Evolutionary conservation across 129 eudicot genomes (phyloP), one percentile per base, ranked within the genome.

Genomic region (Rutidosis leptorrhynchoides): DNA sequence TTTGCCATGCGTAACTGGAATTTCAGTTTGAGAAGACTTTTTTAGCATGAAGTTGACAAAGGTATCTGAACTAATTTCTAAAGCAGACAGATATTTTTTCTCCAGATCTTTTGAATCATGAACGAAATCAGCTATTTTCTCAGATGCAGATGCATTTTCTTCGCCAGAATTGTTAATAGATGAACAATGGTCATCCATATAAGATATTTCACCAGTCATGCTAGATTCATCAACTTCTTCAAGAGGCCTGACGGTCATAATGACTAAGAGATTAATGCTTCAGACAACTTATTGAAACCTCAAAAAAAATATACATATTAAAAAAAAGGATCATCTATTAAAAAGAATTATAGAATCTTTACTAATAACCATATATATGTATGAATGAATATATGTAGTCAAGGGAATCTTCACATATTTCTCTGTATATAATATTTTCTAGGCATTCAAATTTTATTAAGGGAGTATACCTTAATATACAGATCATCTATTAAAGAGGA

Each of bases 21-120:
- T 48, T 46, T 80, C 74, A 77, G 49, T 22, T 74, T 65, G 77
- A 22, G 83, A 30, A 28, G 72, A 76, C 51, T 73, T 78, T 46
- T 61, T 71, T 30, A 21, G 30, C 49, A 33, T 60, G 62, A 62
- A 63, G 58, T 73, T 67, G 37, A 29, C 20, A 49, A 83, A 71
- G 30, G 76, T 74, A 63, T 72, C 68, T 35, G 78, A 77, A 30
- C 70, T 81, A 49, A 88, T 60, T 67, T 73, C 78, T 73, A 93
- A 76, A 74, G 96, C 90, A 42, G 95, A 89, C 32, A 84, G 24
- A 80, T 84, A 86, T 67, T 70, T 77, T 48, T 72, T 70, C 55
- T 82, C 82, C 14, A 74, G 51, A 25, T 53, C 68, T 49, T 48
- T 79, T 46, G 70, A 30, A 58, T 69, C 58, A 43, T 65, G 70